Base-by-base conservation (phyloP, 345 rosid genomes). In the Bruguiera parviflora region DNA sequence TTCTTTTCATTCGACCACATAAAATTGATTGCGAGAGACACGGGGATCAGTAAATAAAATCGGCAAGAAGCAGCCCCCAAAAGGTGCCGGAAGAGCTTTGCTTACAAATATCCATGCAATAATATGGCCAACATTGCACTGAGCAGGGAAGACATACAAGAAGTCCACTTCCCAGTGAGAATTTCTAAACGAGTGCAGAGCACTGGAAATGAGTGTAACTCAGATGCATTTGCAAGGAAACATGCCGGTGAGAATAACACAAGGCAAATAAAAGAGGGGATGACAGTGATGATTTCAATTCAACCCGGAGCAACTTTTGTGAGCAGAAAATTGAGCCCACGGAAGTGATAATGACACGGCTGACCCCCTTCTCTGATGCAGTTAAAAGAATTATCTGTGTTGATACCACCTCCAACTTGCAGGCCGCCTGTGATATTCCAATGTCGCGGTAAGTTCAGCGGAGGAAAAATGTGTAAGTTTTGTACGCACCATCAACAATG, bases 391-490 rank as follows among this genome's bases (percentile, higher is more conserved):
- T 90, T 90, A 67, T 84, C 87, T 0, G 83, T 32, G 59, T 82
- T 86, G 75, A 95, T 92, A 68, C 98, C 99, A 68, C 97, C 99
- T 83, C 98, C 99, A 77, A 92, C 85, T 83, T 95, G 99, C 83
- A 95, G 75, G 68, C 97, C 90, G 39, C 97, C 99, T 90, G 87
- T 69, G 87, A 73, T 82, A 77, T 80, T 78, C 68, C 71, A 70
- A 68, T 70, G 81, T 78, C 76, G 51, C 84, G 80, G 73, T 78
- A 73, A 77, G 78, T 75, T 79, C 77, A 82, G 74, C 74, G 80
- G 79, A 83, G 77, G 75, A 82, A 78, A 78, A 76, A 72, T 81
- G 79, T 68, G 80, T 77, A 81, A 82, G 79, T 72, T 75, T 73
- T 72, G 71, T 64, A 72, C 58, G 68, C 64, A 68, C 35, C 59